Evolutionary conservation across 1,284 basidiomycete species (phyloP).

Genomic region (Schizophyllum commune): DNA sequence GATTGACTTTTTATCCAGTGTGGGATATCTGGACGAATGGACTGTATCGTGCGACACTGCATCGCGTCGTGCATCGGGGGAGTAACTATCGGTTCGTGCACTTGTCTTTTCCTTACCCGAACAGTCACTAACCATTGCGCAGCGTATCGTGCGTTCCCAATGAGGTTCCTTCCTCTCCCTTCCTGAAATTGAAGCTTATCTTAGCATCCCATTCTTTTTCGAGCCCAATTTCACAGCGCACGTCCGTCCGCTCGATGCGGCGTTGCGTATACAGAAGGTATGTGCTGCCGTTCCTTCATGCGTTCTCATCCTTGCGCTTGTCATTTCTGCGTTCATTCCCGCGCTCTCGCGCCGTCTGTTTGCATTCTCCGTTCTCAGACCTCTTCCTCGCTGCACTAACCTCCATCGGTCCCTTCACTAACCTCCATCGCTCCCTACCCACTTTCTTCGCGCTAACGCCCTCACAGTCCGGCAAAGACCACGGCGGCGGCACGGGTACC

Average conservation of each 20-base stretch:
- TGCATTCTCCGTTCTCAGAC: too few relatives aligned
- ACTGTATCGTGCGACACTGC: constrained; percentile 66
- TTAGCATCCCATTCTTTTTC: constrained; percentile 77
- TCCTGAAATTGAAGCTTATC: neutral
- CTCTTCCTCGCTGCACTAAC: too few relatives aligned
- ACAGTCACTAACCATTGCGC: constrained; percentile 4
- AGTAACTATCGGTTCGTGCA: constrained; percentile 58
- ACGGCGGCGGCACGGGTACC: constrained; percentile 11
- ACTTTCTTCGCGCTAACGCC: too few relatives aligned
- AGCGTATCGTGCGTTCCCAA: constrained; percentile 51
- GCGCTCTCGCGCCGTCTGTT: too few relatives aligned
- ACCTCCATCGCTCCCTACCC: too few relatives aligned
- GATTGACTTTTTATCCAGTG: constrained; percentile 35
- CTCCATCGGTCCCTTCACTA: too few relatives aligned
- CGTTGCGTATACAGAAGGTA: constrained; percentile 34
- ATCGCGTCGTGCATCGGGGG: constrained; percentile 68
- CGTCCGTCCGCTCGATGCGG: constrained; percentile 52
- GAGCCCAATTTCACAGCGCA: constrained; percentile 73
- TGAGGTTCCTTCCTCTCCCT: neutral
- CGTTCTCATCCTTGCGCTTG: neutral
- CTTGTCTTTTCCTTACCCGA: neutral
- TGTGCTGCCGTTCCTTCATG: neutral
- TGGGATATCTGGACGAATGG: constrained; percentile 85
- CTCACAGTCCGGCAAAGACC: constrained; percentile 3
- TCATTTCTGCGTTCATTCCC: neutral